A percentile compares a stretch with the other conserved stretches of the same genome.
phyloP scores from a whole-genome alignment of 805 yeast species.

The Wickerhamiella occidentalis region DNA sequence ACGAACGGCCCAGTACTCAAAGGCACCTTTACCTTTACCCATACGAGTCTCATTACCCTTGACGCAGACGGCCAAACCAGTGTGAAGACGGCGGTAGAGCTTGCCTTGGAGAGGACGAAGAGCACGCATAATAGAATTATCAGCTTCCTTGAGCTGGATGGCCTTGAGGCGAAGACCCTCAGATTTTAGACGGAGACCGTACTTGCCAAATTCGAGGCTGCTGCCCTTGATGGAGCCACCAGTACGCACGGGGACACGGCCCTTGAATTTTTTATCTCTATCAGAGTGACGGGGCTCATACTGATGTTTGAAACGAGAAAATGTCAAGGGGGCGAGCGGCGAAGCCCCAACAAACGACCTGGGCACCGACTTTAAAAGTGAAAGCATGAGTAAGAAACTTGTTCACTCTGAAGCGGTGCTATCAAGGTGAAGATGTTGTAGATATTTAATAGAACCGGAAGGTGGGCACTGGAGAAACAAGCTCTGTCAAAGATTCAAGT shows the following conservation, averaged over 20 bases:
- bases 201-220: constrained; percentile 64
- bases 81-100: constrained; percentile 66
- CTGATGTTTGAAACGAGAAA: constrained; percentile 21
- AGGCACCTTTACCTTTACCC: constrained; percentile 99
- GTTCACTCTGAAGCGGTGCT: too few species aligned
- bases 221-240: constrained; percentile 93
- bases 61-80: constrained; percentile 81
- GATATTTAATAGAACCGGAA: too few species aligned
- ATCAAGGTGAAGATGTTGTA: too few species aligned
- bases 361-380: constrained; percentile 7
- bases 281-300: constrained; percentile 52
- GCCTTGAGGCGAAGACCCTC: constrained; percentile 82
- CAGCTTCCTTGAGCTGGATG: constrained; percentile 82
- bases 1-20: constrained; percentile 93
- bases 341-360: not conserved
- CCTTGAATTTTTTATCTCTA: constrained; percentile 74
- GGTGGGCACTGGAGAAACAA: too few species aligned
- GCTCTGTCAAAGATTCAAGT: too few species aligned
- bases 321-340: constrained; percentile 4
- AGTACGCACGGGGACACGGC: constrained; percentile 84
- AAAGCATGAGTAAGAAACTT: constrained; percentile 7
- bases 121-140: constrained; percentile 68
- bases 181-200: constrained; percentile 77
- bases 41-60: constrained; percentile 98
- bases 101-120: constrained; percentile 63